Evolutionary conservation across 495 filamentous ascomycete genomes (phyloP), one percentile per base, ranked within the genome.

Genomic region (Tuber aestivum): DNA sequence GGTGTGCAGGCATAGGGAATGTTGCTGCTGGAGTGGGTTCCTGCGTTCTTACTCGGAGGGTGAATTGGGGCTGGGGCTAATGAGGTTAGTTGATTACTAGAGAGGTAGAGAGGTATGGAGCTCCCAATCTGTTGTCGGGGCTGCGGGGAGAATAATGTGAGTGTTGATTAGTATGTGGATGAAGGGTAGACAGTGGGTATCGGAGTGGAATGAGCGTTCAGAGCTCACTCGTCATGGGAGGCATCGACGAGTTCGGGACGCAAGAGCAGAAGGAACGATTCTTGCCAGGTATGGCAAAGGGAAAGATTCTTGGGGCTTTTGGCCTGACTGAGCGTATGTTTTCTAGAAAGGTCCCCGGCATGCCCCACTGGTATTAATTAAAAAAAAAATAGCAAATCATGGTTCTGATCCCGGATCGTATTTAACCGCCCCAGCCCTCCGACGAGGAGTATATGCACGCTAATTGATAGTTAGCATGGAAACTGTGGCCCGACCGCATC

Each of bases 151-250:
- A n/a, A n/a, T 69, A 20, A 23, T 73, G 38, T 71, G 38, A 71
- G 32, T 45, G 44, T 27, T 38, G 40, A 35, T 27, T 8, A 9
- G 37, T 18, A 41, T 70, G 5, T 42, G 45, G 27, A 70, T 35
- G 38, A 61, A 79, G 95, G 69, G 94, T 99, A 56, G 95, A 99
- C 83, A 94, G 92, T 70, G 95, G 95, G 56, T 99, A 99, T 84
- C 90, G 95, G 21, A 97, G 93, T 69, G 94, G 92, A 73, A 97
- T 97, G 92, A 96, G 93, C 23, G 95, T 99, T 18, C 95, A 99
- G 84, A 94, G 92, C 76, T 96, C 94, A 4, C 86, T 99, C 70
- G 93, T 92, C 35, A 99, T 99, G 96, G 95, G 94, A 23, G 92
- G 91, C n/a, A 98, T 99, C 82, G 87, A 96, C 81, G 93, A 98